These are phyloP conservation scores for Globisporangium mamillatum DNA, from an alignment of 352 stramenopile genomes.

Conservation along the genomic window DNA sequence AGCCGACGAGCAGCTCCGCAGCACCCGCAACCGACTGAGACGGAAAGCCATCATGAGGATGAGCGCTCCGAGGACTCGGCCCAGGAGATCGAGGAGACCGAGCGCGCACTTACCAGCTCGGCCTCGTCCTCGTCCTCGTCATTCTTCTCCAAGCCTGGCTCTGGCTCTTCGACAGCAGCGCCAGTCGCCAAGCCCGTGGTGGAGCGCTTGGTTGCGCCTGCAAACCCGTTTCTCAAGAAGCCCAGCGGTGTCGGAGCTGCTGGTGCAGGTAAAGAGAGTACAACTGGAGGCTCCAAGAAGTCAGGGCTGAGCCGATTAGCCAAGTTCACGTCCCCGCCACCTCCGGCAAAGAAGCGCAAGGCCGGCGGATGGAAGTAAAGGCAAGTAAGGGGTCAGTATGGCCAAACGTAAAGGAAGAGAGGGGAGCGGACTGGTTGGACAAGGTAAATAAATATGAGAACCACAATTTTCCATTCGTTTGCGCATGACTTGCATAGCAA, in stretches of 20 bases:
- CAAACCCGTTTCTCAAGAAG: conserved; percentile 78
- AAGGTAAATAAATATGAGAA: no score
- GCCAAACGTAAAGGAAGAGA: no score
- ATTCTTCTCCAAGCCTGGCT: conserved; percentile 12
- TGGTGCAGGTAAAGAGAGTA: not conserved
- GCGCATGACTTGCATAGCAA: no score
- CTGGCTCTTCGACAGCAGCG: not conserved
- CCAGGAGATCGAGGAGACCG: conserved; percentile 2
- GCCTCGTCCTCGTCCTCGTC: conserved; percentile 6
- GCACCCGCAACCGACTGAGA: not conserved
- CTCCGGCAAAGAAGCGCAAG: conserved; percentile 32
- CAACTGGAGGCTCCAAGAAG: conserved; percentile 26
- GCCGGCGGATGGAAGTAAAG: conserved; percentile 27
- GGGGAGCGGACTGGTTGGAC: no score
- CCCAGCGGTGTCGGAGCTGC: conserved; percentile 20
- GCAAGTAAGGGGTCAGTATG: no score
- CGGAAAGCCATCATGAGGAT: not conserved
- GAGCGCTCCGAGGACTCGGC: conserved; percentile 1
- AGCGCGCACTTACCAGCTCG: not conserved
- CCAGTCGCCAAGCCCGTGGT: conserved; percentile 3
- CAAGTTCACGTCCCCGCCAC: conserved; percentile 50
- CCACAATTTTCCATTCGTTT: no score
- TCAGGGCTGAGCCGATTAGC: conserved; percentile 56
- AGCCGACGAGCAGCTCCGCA: conserved; percentile 10
- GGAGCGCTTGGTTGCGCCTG: conserved; percentile 52